Evolutionary conservation across 495 filamentous ascomycete species (phyloP).

Genomic region (Bryoglossum gracile): DNA sequence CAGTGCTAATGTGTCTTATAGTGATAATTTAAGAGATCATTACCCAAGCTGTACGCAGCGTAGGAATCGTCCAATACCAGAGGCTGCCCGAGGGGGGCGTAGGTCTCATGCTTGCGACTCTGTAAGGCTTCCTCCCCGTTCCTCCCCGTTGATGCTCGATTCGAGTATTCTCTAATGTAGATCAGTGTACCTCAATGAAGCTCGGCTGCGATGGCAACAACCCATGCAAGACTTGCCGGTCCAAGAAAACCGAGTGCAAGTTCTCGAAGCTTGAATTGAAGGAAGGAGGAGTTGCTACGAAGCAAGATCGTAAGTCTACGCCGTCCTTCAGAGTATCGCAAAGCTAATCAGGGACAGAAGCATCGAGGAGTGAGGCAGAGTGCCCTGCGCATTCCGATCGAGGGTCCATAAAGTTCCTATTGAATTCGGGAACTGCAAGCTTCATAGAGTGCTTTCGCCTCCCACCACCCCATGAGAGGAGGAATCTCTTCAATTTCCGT

Average conservation of each 20-base stretch:
- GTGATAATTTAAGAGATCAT: constrained; percentile 20
- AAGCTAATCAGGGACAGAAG: neutral
- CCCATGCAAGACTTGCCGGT: constrained; percentile 41
- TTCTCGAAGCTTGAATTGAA: constrained; percentile 25
- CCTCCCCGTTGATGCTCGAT: neutral
- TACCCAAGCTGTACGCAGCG: constrained; percentile 16
- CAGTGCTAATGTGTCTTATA: neutral
- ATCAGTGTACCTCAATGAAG: constrained; percentile 46
- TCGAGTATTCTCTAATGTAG: neutral
- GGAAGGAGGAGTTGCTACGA: constrained; percentile 7
- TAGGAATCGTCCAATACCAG: constrained; percentile 14
- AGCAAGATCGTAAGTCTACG: constrained; percentile 19
- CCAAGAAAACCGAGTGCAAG: constrained; percentile 37
- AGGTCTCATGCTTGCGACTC: constrained; percentile 19
- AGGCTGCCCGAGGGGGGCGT: constrained; percentile 18
- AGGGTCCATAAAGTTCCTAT: constrained; percentile 19
- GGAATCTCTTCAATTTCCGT: constrained; percentile 15
- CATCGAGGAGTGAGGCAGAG: neutral
- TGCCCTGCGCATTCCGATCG: constrained; percentile 14
- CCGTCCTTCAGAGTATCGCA: too few relatives aligned
- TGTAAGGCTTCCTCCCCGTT: neutral
- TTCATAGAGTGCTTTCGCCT: constrained; percentile 18
- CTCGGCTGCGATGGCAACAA: constrained; percentile 42
- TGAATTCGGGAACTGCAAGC: constrained; percentile 17
- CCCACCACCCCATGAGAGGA: constrained; percentile 8